Conservation (phyloP, 345 rosid species). For the Pseudoturritis turrita region DNA sequence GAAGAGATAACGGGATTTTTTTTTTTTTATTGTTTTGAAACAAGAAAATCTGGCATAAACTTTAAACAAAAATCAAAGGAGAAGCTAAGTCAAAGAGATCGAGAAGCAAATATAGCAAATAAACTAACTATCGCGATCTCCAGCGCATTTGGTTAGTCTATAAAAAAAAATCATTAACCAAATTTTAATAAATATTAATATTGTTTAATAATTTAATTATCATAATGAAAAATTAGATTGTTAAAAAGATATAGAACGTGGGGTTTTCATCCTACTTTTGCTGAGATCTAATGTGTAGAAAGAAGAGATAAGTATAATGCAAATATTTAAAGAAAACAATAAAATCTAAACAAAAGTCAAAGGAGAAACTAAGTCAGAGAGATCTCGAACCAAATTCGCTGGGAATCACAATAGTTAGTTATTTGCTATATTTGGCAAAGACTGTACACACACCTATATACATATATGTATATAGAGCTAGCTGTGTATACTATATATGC, state of each 20-base stretch:
- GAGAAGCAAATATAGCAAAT: too few relatives aligned
- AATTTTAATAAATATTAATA: too few relatives aligned
- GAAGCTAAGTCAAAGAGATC: too few relatives aligned
- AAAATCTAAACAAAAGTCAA: neutral
- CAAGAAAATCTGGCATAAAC: too few relatives aligned
- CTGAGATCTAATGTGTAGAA: neutral
- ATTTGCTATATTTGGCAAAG: neutral
- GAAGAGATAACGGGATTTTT: neutral
- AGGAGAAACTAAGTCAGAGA: neutral
- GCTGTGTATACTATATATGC: neutral
- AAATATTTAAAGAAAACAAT: too few relatives aligned
- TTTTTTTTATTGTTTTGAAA: too few relatives aligned
- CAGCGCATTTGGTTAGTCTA: too few relatives aligned
- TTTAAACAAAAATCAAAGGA: too few relatives aligned
- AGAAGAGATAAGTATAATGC: slow-evolving; percentile 29
- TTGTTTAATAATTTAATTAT: too few relatives aligned
- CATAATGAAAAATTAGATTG: too few relatives aligned
- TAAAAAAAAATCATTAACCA: too few relatives aligned
- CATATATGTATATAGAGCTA: neutral
- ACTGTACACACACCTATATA: neutral
- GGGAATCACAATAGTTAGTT: neutral
- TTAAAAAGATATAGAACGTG: neutral
- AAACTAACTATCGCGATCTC: too few relatives aligned
- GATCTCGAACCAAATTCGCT: neutral
- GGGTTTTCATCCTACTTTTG: neutral